phyloP scores from a whole-genome alignment of 2,329 filamentous ascomycete genomes.

The Scleromitrula shiraiana region DNA sequence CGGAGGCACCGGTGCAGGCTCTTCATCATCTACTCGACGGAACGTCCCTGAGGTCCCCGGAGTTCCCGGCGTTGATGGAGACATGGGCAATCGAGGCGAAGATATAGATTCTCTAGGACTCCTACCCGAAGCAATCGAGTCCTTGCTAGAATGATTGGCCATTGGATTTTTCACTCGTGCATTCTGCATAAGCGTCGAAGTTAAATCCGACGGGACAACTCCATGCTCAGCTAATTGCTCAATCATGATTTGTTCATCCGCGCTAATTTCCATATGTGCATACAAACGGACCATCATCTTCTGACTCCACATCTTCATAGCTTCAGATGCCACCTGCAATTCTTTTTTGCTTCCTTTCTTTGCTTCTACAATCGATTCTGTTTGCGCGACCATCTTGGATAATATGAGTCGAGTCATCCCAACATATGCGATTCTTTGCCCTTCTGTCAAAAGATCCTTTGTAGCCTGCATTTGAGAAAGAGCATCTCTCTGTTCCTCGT shows the following conservation, averaged over 20 bases:
- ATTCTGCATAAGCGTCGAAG: constrained; percentile 82
- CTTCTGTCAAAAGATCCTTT: constrained; percentile 89
- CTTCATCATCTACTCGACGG: constrained; percentile 34
- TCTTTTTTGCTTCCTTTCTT: constrained; percentile 64
- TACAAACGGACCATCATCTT: constrained; percentile 97
- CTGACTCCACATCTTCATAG: constrained; percentile 91
- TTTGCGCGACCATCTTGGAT: constrained; percentile 63
- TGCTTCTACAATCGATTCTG: constrained; percentile 47
- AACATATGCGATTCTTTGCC: constrained; percentile 92
- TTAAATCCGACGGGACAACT: constrained; percentile 75
- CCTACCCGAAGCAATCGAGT: constrained; percentile 19
- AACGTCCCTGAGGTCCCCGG: too few species aligned
- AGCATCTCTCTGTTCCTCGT: constrained; percentile 79
- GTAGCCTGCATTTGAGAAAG: constrained; percentile 90
- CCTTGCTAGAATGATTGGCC: constrained; percentile 41
- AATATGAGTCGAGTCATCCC: constrained; percentile 79
- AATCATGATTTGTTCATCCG: constrained; percentile 94
- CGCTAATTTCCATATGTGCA: constrained; percentile 90
- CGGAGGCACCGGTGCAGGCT: constrained; percentile 43
- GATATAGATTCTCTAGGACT: constrained; percentile 33
- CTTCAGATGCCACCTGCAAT: constrained; percentile 61
- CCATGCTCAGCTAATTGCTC: constrained; percentile 93
- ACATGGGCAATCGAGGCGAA: constrained; percentile 19
- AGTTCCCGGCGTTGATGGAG: constrained; percentile 11
- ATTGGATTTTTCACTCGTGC: constrained; percentile 88